Percentiles rank a stretch among this genome's conserved stretches.
Conservation (phyloP, 352 stramenopile genomes). For the Pythium chondricola region DNA sequence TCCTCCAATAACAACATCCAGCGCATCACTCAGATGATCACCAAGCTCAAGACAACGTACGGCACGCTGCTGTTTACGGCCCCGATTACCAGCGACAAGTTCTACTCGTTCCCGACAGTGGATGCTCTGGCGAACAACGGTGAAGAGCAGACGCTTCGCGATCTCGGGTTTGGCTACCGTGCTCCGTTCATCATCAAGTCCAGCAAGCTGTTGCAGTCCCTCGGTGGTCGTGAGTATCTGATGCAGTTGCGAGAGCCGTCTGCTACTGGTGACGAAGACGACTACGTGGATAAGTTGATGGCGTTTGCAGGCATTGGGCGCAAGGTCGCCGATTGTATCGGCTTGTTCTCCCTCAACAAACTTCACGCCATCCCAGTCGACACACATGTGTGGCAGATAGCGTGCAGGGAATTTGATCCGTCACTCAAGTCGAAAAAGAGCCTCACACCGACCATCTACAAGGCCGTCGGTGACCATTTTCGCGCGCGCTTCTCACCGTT, state of each 20-base stretch:
- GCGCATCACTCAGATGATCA: slow-evolving; percentile 89
- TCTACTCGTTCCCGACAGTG: slow-evolving; percentile 85
- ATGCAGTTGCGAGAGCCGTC: slow-evolving; percentile 9
- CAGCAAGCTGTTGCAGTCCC: slow-evolving; percentile 9
- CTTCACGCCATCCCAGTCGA: slow-evolving; percentile 89
- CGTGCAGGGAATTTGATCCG: slow-evolving; percentile 54
- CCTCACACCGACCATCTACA: slow-evolving; percentile 68
- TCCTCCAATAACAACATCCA: slow-evolving; percentile 96
- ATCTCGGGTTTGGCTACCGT: slow-evolving; percentile 75
- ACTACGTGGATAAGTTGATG: slow-evolving; percentile 22
- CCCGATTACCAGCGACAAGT: slow-evolving; percentile 11
- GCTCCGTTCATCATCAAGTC: slow-evolving; percentile 44
- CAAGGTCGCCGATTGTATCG: slow-evolving; percentile 95
- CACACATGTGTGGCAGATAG: slow-evolving; percentile 92
- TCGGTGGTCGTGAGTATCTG: slow-evolving; percentile 18
- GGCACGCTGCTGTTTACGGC: slow-evolving; percentile 40
- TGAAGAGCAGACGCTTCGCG: slow-evolving; percentile 65
- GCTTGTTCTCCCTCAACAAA: slow-evolving; percentile 90
- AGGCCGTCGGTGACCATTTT: slow-evolving; percentile 88
- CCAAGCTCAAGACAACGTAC: slow-evolving; percentile 74
- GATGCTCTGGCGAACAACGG: slow-evolving; percentile 38
- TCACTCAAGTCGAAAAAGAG: slow-evolving; percentile 32
- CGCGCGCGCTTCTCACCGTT: slow-evolving; percentile 72
- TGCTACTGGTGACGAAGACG: slow-evolving; percentile 4
- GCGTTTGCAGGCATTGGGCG: slow-evolving; percentile 64